Percentiles rank a stretch among this genome's conserved stretches.
Evolutionary conservation across 495 filamentous ascomycete species (phyloP).

Genomic region (Tetracladium marchalianum): DNA sequence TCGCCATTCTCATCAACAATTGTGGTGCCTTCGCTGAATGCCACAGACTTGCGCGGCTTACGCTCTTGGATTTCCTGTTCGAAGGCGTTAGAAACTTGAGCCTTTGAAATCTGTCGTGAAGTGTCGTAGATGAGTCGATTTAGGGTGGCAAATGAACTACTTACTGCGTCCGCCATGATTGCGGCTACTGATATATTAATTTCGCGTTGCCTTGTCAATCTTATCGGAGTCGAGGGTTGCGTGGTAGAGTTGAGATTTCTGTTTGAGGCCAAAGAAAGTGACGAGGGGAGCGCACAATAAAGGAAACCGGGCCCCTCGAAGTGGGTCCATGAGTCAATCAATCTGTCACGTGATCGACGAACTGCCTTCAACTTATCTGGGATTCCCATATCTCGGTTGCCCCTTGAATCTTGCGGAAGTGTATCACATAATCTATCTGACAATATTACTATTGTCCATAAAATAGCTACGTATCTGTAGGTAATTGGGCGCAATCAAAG

Average conservation of each 20-base stretch:
- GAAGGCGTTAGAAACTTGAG: constrained; percentile 22
- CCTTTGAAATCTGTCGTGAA: constrained; percentile 21
- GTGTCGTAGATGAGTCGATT: not conserved
- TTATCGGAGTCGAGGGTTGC: not conserved
- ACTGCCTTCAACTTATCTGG: too few relatives aligned
- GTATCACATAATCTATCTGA: too few relatives aligned
- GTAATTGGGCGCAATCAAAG: too few relatives aligned
- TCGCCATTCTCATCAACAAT: constrained; percentile 79
- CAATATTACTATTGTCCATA: too few relatives aligned
- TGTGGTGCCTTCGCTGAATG: constrained; percentile 74
- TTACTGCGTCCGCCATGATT: constrained; percentile 31
- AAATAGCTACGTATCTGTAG: too few relatives aligned
- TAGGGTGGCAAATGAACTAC: constrained; percentile 7
- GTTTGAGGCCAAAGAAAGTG: not conserved
- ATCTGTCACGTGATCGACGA: too few relatives aligned
- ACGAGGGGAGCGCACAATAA: too few relatives aligned
- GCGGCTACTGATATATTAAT: constrained; percentile 12
- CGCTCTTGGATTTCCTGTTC: constrained; percentile 29
- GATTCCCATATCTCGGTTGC: too few relatives aligned
- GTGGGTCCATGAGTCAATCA: too few relatives aligned
- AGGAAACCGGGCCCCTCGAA: too few relatives aligned
- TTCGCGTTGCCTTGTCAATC: not conserved
- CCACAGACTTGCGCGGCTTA: constrained; percentile 79
- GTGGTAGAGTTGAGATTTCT: not conserved
- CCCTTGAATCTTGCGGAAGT: too few relatives aligned